A percentile compares a stretch with the other conserved stretches of the same genome.
Conservation (phyloP, 2,329 filamentous ascomycete species). For the Penicillium sp. region DNA sequence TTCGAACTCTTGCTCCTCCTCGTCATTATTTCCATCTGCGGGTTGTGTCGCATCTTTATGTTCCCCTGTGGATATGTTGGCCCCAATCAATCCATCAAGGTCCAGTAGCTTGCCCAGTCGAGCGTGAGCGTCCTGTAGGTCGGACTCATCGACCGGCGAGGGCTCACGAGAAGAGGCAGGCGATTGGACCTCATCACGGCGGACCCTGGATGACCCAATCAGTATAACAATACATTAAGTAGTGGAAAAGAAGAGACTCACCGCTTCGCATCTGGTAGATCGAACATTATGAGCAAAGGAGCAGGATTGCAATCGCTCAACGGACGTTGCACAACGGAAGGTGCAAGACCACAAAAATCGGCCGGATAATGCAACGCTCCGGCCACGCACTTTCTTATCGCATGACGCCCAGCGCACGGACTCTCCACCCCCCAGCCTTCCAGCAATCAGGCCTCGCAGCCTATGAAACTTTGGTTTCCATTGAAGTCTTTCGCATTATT, state of each 20-base stretch:
- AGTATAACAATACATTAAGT: slow-evolving; percentile 1
- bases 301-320: neutral
- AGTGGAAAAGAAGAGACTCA: slow-evolving; percentile 20
- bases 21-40: slow-evolving; percentile 26
- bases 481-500: neutral
- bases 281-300: slow-evolving; percentile 37
- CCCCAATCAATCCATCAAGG: slow-evolving; percentile 32
- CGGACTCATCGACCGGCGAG: slow-evolving; percentile 36
- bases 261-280: slow-evolving; percentile 43
- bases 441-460: neutral
- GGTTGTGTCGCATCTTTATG: slow-evolving; percentile 8
- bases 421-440: slow-evolving; percentile 14
- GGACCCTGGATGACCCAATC: slow-evolving; percentile 31
- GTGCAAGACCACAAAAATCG: slow-evolving; percentile 12
- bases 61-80: slow-evolving; percentile 4
- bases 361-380: slow-evolving; percentile 19
- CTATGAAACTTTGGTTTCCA: neutral
- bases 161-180: slow-evolving; percentile 36
- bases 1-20: slow-evolving; percentile 50
- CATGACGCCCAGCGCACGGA: slow-evolving; percentile 27
- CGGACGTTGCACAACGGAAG: neutral
- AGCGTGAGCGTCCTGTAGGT: slow-evolving; percentile 35
- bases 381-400: slow-evolving; percentile 29
- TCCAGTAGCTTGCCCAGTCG: slow-evolving; percentile 41
- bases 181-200: slow-evolving; percentile 42